These are phyloP conservation scores for Beauveria rudraprayagi DNA, from an alignment of 2,329 filamentous ascomycete species.

Conservation along the genomic window DNA sequence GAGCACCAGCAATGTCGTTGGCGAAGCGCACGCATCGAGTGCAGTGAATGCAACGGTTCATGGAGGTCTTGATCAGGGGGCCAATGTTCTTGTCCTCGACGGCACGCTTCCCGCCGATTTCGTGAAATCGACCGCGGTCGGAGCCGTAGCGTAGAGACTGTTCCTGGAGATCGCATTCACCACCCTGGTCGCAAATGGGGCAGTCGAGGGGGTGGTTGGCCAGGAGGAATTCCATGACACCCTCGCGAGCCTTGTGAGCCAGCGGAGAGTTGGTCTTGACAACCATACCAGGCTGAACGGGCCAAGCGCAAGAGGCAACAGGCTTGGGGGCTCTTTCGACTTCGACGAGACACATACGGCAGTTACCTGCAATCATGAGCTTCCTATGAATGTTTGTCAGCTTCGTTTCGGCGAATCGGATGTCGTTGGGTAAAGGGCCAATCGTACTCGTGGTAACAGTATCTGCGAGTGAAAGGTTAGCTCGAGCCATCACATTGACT, in stretches of 20 bases:
- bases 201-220: slow-evolving; percentile 96
- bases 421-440: slow-evolving; percentile 15
- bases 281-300: slow-evolving; percentile 96
- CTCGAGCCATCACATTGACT: slow-evolving; percentile 2
- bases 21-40: slow-evolving; percentile 96
- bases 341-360: slow-evolving; percentile 98
- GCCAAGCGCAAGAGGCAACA: slow-evolving; percentile 97
- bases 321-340: slow-evolving; percentile 95
- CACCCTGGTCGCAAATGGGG: slow-evolving; percentile 96
- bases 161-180: slow-evolving; percentile 97
- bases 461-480: slow-evolving; percentile 47
- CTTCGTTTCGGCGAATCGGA: slow-evolving; percentile 19
- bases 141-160: slow-evolving; percentile 98
- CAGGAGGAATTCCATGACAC: slow-evolving; percentile 97
- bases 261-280: slow-evolving; percentile 97
- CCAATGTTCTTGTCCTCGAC: slow-evolving; percentile 99
- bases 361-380: slow-evolving; percentile 98
- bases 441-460: slow-evolving; percentile 94
- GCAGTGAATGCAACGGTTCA: slow-evolving; percentile 99
- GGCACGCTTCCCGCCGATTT: slow-evolving; percentile 89
- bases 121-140: slow-evolving; percentile 94
- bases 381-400: slow-evolving; percentile 56
- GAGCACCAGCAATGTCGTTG: slow-evolving; percentile 92
- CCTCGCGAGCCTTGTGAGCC: slow-evolving; percentile 94
- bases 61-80: slow-evolving; percentile 95